Evolutionary conservation across 805 yeast genomes (phyloP), one percentile per base, ranked within the genome.

Genomic region (Cyberlindnera amylophila): DNA sequence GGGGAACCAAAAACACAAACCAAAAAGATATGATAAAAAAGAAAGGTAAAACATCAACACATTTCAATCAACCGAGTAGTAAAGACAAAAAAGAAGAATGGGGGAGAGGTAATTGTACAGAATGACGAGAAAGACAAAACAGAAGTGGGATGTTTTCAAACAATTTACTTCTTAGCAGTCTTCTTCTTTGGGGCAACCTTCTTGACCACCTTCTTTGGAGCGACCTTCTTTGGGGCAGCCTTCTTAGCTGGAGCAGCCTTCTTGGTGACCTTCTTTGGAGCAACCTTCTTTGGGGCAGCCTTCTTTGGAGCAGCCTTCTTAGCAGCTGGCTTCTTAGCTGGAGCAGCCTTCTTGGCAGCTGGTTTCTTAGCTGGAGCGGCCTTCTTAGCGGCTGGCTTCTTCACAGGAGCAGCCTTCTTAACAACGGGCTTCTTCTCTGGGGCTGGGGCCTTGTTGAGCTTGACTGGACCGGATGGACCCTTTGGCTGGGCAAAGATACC

Each of bases 381-480:
- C 51, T 59, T 58, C 55, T 49, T 61, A 14, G 60, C 47, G 36
- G 57, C 51, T 17, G 57, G 49, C 47, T 59, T 61, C 53, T 59
- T 63, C 28, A 59, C 53, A 19, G 55, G 45, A 24, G 52, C 44
- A 17, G 46, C 54, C 23, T 52, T 42, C 51, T 52, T 59, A 5
- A 51, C 42, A 23, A 32, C 34, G 16, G 38, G 31, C 38, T 35
- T 35, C 36, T 33, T 27, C 14, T 12, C 30, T 32, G 34, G 34
- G 34, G 24, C 34, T 17, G 34, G 24, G 21, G 34, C 46, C 62
- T 59, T 55, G 62, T 60, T 57, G 58, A 83, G 63, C 66, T 86
- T 86, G 51, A 86, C 77, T 36, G 95, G 86, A 38, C 95, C 96
- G 11, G 95, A 81, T 15, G 96, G 82, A 36, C 96, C 96, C 69